Evolutionary conservation across 768 basidiomycete genomes (phyloP).

Genomic region (Kwoniella dendrophila): DNA sequence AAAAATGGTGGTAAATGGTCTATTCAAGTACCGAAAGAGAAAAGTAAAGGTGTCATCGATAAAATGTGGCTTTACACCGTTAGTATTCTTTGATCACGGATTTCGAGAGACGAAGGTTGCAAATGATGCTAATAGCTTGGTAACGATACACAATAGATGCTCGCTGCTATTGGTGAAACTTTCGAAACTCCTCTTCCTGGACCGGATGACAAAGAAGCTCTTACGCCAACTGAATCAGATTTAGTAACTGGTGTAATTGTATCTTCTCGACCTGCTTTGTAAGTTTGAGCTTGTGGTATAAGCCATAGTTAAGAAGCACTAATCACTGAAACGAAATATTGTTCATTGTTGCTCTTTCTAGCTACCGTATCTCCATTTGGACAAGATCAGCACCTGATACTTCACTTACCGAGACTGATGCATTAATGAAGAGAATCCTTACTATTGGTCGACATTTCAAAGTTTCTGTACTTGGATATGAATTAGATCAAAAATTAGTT

Average conservation of each 20-base stretch:
- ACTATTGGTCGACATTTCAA: slow-evolving; percentile 89
- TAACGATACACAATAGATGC: slow-evolving; percentile 69
- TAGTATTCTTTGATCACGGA: slow-evolving; percentile 49
- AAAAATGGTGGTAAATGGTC: slow-evolving; percentile 98
- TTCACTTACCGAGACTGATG: slow-evolving; percentile 54
- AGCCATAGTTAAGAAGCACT: too few species aligned
- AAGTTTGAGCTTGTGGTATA: slow-evolving; percentile 31
- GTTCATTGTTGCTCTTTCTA: too few species aligned
- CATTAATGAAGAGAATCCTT: slow-evolving; percentile 77
- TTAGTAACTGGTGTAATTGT: slow-evolving; percentile 87
- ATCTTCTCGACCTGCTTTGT: slow-evolving; percentile 72
- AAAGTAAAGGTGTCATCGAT: slow-evolving; percentile 80
- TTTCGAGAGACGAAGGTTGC: too few species aligned
- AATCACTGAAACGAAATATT: too few species aligned
- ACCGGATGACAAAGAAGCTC: slow-evolving; percentile 25
- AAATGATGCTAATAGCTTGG: background rate
- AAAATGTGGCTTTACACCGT: slow-evolving; percentile 99
- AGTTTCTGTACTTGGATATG: slow-evolving; percentile 78
- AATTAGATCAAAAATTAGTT: slow-evolving; percentile 67
- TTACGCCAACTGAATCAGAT: slow-evolving; percentile 60
- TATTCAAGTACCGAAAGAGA: slow-evolving; percentile 94
- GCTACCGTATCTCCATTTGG: slow-evolving; percentile 98
- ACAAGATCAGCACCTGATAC: slow-evolving; percentile 74
- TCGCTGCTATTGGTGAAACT: slow-evolving; percentile 98
- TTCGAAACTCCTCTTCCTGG: slow-evolving; percentile 77